Base-by-base conservation (phyloP, 331 rosid genomes). In the Rosa hybrid region DNA sequence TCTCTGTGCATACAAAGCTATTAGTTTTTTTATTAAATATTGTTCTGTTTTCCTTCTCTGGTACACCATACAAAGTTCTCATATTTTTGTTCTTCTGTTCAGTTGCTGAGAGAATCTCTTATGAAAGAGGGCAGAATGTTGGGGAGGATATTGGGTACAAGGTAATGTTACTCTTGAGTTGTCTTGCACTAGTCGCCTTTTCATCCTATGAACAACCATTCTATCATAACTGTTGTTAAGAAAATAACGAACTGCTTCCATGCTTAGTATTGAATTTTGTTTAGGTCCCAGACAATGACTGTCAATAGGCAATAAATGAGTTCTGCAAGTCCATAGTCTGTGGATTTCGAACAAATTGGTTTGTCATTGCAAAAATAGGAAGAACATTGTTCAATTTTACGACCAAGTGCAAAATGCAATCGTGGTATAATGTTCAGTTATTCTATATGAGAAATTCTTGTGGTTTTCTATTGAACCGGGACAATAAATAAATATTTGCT, bases 61-160 rank as follows among this genome's bases (percentile, higher is more conserved):
- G 84, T 78, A 41, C 71, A 50, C 46, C 79, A 48, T 67, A 25
- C 46, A 75, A n/a, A 48, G 63, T 75, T 57, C 69, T 86, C 63
- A 75, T 48, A 30, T 78, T 75, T 60, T 8, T 54, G 13, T 78
- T 83, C 60, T 73, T 65, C 44, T 81, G 78, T 84, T 42, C 84
- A 96, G 99, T 96, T 87, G 90, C 99, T n/a, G 99, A 96, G 87
- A 90, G 99, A 84, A 90, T 96, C 53, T 71, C 97, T 57, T 63
- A 72, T 59, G 99, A 96, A 90, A 96, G 96, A 88, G 99, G 98
- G 74, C 91, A 89, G 83, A 42, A 64, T 68, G 71, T 90, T 79
- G 98, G 99, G 69, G 86, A 86, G 68, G 86, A 87, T 86, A 83
- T 96, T 78, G 99, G 97, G 81, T 96, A 91, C 86, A 96, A 96